These are phyloP conservation scores for Arthrobotrys sinensis DNA, from an alignment of 2,329 filamentous ascomycete genomes.

Conservation along the genomic window DNA sequence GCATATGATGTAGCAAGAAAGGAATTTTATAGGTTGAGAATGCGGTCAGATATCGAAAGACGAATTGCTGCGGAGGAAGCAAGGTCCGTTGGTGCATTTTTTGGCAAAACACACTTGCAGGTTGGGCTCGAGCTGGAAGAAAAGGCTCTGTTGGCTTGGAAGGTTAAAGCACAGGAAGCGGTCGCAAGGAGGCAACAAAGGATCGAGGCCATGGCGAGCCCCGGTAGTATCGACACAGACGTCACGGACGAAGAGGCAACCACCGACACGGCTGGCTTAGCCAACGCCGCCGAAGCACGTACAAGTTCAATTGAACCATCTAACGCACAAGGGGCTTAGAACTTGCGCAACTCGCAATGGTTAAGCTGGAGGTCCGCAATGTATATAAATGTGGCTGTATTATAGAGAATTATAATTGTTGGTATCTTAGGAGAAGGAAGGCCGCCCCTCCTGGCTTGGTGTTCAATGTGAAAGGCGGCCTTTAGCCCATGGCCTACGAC, in stretches of 20 bases:
- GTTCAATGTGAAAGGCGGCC: no score
- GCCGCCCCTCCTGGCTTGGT: no score
- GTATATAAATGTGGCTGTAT: not conserved
- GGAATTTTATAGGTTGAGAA: constrained; percentile 90
- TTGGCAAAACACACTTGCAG: constrained; percentile 82
- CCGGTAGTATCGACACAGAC: constrained; percentile 52
- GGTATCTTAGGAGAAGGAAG: no score
- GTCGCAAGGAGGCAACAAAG: constrained; percentile 61
- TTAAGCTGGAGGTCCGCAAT: not conserved
- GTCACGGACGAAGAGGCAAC: constrained; percentile 29
- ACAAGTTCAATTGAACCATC: not conserved
- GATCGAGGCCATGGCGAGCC: constrained; percentile 65
- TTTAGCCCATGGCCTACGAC: no score
- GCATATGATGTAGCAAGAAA: constrained; percentile 90
- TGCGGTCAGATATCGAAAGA: constrained; percentile 84
- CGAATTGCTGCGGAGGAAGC: constrained; percentile 92
- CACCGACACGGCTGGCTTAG: not conserved
- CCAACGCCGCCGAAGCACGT: not conserved
- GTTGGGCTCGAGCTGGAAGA: constrained; percentile 88
- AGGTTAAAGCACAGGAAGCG: constrained; percentile 76
- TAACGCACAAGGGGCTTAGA: not conserved
- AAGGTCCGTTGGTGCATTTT: constrained; percentile 85
- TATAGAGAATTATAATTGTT: not conserved
- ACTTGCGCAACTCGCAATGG: not conserved
- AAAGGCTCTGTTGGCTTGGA: constrained; percentile 85